A percentile compares a stretch with the other conserved stretches of the same genome.
phyloP scores from a whole-genome alignment of 805 yeast genomes.

The Lipomyces japonicus region DNA sequence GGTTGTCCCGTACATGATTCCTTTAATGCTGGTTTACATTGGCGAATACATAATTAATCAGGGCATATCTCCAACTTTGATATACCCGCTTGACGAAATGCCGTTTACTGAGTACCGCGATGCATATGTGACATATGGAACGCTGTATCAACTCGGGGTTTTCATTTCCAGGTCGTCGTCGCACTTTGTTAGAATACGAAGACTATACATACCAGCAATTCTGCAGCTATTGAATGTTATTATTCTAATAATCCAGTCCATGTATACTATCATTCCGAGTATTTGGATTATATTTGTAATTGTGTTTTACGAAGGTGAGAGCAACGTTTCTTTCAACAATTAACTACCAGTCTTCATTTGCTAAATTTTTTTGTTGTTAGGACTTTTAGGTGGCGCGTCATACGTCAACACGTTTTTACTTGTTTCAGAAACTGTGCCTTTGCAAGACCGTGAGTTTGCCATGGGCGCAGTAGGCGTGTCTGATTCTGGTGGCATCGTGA shows the following conservation, averaged over 20 bases:
- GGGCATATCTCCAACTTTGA: conserved; percentile 82
- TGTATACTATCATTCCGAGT: conserved; percentile 52
- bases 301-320: conserved; percentile 68
- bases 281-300: conserved; percentile 61
- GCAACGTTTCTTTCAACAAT: neutral
- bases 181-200: conserved; percentile 54
- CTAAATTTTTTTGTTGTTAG: no score
- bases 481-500: conserved; percentile 76
- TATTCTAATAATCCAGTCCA: conserved; percentile 60
- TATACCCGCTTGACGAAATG: conserved; percentile 66
- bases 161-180: conserved; percentile 86
- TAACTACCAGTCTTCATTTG: no score
- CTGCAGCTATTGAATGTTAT: conserved; percentile 65
- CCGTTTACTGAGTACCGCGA: conserved; percentile 75
- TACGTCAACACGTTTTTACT: conserved; percentile 84
- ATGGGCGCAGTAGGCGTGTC: conserved; percentile 81
- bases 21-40: conserved; percentile 75
- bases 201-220: conserved; percentile 57
- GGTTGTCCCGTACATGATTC: conserved; percentile 62
- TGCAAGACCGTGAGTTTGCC: conserved; percentile 64
- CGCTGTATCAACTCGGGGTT: conserved; percentile 87
- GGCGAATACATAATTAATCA: conserved; percentile 89
- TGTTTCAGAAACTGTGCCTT: conserved; percentile 57
- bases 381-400: conserved; percentile 80
- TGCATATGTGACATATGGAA: conserved; percentile 85